phyloP scores from a whole-genome alignment of 192 early-diverging fungal species.

The Backusella psychrophila region DNA sequence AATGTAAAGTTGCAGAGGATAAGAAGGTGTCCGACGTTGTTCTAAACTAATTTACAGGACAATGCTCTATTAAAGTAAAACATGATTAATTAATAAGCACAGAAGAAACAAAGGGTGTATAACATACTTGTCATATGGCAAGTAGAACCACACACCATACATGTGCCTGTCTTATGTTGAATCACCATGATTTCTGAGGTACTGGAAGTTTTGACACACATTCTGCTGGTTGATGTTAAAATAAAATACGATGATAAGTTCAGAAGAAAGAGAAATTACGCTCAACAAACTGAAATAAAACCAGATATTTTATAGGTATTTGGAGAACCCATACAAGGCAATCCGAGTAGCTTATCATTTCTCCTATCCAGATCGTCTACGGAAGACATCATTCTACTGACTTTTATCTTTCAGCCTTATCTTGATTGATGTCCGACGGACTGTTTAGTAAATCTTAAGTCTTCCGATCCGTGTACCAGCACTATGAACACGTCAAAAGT shows the following conservation, averaged over 20 bases:
- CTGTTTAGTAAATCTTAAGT: conserved; percentile 5
- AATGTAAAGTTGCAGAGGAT: background rate
- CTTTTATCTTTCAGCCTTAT: background rate
- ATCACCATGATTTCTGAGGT: background rate
- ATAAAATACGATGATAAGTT: conserved; percentile 4
- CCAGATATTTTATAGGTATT: background rate
- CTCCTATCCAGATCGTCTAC: conserved; percentile 1
- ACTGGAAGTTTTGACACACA: background rate
- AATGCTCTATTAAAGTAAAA: conserved; percentile 2
- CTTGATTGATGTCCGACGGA: background rate
- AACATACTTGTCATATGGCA: conserved; percentile 7
- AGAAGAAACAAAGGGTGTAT: background rate
- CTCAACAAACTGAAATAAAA: background rate
- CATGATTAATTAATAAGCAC: background rate
- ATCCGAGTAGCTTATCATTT: conserved; percentile 7
- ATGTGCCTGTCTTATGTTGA: background rate
- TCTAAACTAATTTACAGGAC: conserved; percentile 2
- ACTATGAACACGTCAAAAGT: background rate
- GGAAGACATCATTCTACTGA: conserved; percentile 6
- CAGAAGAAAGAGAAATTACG: background rate
- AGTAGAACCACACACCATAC: background rate
- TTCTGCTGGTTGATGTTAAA: background rate
- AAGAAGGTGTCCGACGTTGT: background rate
- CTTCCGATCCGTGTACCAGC: background rate
- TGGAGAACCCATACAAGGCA: conserved; percentile 6